These are phyloP conservation scores for Coemansia sp. DNA, from an alignment of 192 early-diverging fungal species.

Conservation along the genomic window DNA sequence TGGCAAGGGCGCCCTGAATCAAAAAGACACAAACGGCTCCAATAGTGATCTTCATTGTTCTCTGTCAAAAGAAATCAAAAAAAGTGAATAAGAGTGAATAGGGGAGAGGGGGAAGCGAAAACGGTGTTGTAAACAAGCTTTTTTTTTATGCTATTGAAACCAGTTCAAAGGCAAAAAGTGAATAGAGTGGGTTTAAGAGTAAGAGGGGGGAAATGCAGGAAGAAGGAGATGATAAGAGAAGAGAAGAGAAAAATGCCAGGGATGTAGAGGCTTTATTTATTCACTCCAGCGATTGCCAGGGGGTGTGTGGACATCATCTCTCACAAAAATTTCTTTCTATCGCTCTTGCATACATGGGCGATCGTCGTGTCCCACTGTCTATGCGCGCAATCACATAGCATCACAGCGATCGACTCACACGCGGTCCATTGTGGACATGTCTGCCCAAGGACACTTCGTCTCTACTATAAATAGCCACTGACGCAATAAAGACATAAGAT, in stretches of 20 bases:
- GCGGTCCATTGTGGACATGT: conserved; percentile 8
- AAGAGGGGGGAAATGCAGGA: conserved; percentile 5
- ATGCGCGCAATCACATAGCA: conserved; percentile 7
- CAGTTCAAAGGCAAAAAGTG: conserved; percentile 8
- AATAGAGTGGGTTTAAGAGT: neutral
- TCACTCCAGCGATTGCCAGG: neutral
- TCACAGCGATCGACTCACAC: conserved; percentile 5
- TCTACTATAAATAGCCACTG: neutral
- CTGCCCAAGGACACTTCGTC: neutral
- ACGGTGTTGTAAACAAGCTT: neutral
- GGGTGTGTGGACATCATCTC: neutral
- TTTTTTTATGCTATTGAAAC: conserved; percentile 5
- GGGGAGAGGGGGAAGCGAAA: neutral
- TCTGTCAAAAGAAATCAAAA: neutral
- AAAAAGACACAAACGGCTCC: conserved; percentile 11
- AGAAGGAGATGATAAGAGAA: neutral
- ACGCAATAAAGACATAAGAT: neutral
- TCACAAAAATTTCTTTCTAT: neutral
- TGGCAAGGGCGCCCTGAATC: conserved; percentile 24
- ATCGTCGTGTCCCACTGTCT: neutral
- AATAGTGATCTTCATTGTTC: conserved; percentile 37
- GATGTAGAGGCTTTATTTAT: neutral
- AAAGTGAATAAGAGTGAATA: neutral
- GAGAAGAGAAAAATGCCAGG: neutral
- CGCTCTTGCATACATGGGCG: neutral